Percentiles rank a stretch among this genome's conserved stretches.
These are phyloP conservation scores for Pichia nanzhaoensis DNA, from an alignment of 805 yeast genomes.

Conservation along the genomic window DNA sequence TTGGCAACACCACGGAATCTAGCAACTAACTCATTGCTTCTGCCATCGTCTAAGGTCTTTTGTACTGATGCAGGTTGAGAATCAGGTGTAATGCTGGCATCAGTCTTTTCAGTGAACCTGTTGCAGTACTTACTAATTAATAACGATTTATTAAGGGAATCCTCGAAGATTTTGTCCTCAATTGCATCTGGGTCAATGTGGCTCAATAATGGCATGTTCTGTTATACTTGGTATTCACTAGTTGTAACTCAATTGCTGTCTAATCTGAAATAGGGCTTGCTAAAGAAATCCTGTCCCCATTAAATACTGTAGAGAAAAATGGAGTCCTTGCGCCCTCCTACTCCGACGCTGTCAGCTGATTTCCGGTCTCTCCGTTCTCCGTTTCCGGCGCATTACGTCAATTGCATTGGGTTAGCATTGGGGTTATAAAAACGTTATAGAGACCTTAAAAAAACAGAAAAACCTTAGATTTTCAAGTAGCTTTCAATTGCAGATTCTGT, in stretches of 20 bases:
- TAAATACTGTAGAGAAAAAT: too few species aligned
- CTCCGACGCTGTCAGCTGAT: too few species aligned
- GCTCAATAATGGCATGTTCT: slow-evolving; percentile 36
- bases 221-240: too few species aligned
- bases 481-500: slow-evolving; percentile 30
- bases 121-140: slow-evolving; percentile 18
- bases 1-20: slow-evolving; percentile 34
- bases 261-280: too few species aligned
- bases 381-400: too few species aligned
- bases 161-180: slow-evolving; percentile 30
- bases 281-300: too few species aligned
- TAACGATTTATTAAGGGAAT: slow-evolving; percentile 7
- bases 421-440: too few species aligned
- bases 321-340: too few species aligned
- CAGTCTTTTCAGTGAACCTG: slow-evolving; percentile 14
- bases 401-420: too few species aligned
- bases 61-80: neutral
- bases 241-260: too few species aligned
- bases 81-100: neutral
- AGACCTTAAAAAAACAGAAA: too few species aligned
- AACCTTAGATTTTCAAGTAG: slow-evolving; percentile 8
- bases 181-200: slow-evolving; percentile 42
- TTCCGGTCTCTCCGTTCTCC: too few species aligned
- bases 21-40: slow-evolving; percentile 15
- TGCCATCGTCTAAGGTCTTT: neutral